A percentile compares a stretch with the other conserved stretches of the same genome.
Conservation (phyloP, 192 early-diverging fungal genomes). For the Haplosporangium gracile region DNA sequence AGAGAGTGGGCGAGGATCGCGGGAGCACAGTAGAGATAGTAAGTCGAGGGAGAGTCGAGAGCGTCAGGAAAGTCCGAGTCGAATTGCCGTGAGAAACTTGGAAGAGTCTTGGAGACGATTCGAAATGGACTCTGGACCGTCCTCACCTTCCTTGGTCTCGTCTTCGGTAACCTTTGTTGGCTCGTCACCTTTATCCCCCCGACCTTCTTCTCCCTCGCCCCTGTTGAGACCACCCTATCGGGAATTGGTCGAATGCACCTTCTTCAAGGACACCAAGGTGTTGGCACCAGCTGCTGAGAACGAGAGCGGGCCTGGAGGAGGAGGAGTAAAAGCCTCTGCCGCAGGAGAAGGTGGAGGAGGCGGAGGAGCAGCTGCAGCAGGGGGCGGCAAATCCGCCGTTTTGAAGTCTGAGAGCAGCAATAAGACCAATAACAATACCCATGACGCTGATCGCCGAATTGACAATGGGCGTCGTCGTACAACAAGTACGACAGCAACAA, state of each 20-base stretch:
- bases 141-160: not conserved
- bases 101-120: slow-evolving; percentile 43
- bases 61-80: slow-evolving; percentile 35
- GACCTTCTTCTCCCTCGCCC: slow-evolving; percentile 21
- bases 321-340: too few relatives aligned
- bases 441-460: not conserved
- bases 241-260: slow-evolving; percentile 45
- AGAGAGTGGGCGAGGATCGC: not conserved
- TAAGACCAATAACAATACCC: not conserved
- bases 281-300: not conserved
- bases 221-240: slow-evolving; percentile 20
- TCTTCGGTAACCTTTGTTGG: not conserved
- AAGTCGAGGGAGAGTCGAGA: slow-evolving; percentile 5
- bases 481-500: not conserved
- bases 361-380: not conserved
- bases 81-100: slow-evolving; percentile 32
- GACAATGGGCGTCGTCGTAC: slow-evolving; percentile 3
- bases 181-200: not conserved
- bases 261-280: slow-evolving; percentile 9
- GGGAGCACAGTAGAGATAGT: not conserved
- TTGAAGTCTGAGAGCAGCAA: slow-evolving; percentile 11
- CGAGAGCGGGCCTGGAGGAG: not conserved
- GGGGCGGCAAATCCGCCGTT: not conserved
- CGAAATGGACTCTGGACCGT: slow-evolving; percentile 23
- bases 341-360: not conserved